Conservation (phyloP, 352 stramenopile genomes). For the Thalassiosira mediterranea region DNA sequence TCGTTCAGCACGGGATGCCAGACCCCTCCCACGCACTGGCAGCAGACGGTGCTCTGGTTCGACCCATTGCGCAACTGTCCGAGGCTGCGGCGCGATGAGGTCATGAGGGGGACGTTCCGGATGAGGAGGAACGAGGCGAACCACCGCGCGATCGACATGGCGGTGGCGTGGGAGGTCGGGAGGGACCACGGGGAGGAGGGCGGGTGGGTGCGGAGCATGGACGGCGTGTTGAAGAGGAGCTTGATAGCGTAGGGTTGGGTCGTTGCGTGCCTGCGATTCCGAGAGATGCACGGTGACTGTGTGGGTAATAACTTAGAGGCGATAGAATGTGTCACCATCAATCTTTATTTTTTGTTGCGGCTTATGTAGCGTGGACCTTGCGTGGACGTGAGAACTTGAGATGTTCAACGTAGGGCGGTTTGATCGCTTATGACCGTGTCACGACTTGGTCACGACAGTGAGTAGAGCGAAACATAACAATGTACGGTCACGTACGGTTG, state of each 20-base stretch:
- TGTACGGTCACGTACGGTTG: no score
- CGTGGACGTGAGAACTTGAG: no score
- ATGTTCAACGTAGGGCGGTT: no score
- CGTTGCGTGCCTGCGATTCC: no score
- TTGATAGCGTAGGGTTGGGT: conserved; percentile 49
- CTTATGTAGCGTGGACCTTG: no score
- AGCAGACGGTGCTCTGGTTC: conserved; percentile 95
- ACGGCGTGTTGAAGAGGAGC: conserved; percentile 40
- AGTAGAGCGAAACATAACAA: no score
- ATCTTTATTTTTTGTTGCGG: no score
- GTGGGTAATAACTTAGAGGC: no score
- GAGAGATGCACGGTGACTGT: no score
- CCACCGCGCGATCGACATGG: conserved; percentile 59
- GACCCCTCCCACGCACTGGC: conserved; percentile 96
- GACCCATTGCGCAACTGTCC: conserved; percentile 54
- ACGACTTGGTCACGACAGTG: no score
- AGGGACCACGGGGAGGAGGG: conserved; percentile 7
- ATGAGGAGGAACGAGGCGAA: conserved; percentile 56
- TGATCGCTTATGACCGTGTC: no score
- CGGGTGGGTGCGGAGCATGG: conserved; percentile 24
- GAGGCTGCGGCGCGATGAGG: conserved; percentile 23
- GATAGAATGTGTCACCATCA: no score
- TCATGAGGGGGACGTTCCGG: conserved; percentile 48
- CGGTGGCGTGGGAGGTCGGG: conserved; percentile 55
- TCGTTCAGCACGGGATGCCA: conserved; percentile 91